phyloP scores from a whole-genome alignment of 2,329 filamentous ascomycete species.

The Fusarium cyanostomum region DNA sequence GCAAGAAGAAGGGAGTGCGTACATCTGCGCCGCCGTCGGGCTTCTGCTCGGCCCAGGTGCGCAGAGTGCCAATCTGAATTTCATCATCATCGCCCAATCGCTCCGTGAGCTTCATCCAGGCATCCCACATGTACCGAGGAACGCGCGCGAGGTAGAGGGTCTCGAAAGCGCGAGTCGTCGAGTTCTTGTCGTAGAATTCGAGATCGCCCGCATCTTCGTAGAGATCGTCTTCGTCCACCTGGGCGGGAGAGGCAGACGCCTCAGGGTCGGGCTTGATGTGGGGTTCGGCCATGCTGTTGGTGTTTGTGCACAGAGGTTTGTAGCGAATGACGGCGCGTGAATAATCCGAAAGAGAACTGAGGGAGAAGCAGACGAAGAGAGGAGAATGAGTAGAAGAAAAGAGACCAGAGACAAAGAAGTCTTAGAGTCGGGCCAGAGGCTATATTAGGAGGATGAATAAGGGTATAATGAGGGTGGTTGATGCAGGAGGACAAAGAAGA shows the following conservation, averaged over 20 bases:
- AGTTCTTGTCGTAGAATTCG: constrained; percentile 61
- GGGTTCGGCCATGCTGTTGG: constrained; percentile 49
- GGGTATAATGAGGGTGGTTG: not conserved
- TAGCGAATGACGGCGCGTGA: constrained; percentile 12
- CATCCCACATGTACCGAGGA: constrained; percentile 82
- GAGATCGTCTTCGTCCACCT: constrained; percentile 71
- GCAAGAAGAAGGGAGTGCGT: not conserved
- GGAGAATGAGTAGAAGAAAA: not conserved
- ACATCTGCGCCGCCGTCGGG: constrained; percentile 61
- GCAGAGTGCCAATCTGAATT: constrained; percentile 81
- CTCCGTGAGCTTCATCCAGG: constrained; percentile 66
- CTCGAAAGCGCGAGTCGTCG: constrained; percentile 51
- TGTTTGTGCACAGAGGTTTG: not conserved
- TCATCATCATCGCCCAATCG: constrained; percentile 82
- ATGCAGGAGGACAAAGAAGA: constrained; percentile 16
- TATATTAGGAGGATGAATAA: not conserved
- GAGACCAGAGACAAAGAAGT: not conserved
- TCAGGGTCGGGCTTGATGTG: constrained; percentile 62
- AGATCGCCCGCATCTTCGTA: constrained; percentile 69
- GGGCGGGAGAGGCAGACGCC: constrained; percentile 52
- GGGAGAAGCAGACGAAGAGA: not conserved
- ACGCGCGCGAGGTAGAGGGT: constrained; percentile 78
- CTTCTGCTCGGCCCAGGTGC: constrained; percentile 65
- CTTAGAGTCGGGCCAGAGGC: not conserved
- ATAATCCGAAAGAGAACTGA: not conserved